These are phyloP conservation scores for Purpureocillium lavendulum DNA, from an alignment of 2,329 filamentous ascomycete species.

Conservation along the genomic window DNA sequence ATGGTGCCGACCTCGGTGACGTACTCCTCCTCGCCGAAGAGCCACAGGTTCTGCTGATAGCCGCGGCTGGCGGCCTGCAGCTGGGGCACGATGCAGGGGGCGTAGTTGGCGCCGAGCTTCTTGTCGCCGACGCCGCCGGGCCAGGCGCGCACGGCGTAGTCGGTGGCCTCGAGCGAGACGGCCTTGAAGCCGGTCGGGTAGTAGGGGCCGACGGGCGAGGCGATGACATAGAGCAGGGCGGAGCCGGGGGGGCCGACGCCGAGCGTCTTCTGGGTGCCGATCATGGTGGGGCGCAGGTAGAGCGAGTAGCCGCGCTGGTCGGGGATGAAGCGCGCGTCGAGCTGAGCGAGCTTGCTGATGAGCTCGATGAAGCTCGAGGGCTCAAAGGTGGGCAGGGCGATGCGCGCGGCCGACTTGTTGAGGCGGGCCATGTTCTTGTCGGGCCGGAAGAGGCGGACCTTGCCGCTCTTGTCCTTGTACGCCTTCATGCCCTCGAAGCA, in stretches of 20 bases:
- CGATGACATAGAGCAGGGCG: slow-evolving; percentile 89
- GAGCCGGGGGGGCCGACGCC: slow-evolving; percentile 89
- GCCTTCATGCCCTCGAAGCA: slow-evolving; percentile 99
- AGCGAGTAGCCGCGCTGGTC: slow-evolving; percentile 81
- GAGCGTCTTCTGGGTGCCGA: slow-evolving; percentile 90
- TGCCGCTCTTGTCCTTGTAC: slow-evolving; percentile 77
- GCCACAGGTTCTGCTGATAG: slow-evolving; percentile 97
- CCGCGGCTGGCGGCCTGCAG: slow-evolving; percentile 82
- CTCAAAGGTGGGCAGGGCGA: slow-evolving; percentile 85
- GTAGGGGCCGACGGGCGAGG: slow-evolving; percentile 93
- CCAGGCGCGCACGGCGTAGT: slow-evolving; percentile 96
- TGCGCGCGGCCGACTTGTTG: slow-evolving; percentile 85
- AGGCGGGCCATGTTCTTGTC: slow-evolving; percentile 94
- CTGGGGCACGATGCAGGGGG: slow-evolving; percentile 97
- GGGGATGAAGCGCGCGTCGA: slow-evolving; percentile 88
- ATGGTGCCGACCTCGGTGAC: slow-evolving; percentile 98
- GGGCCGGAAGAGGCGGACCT: slow-evolving; percentile 83
- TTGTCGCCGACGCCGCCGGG: slow-evolving; percentile 95
- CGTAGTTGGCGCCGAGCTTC: slow-evolving; percentile 98
- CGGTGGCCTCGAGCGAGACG: slow-evolving; percentile 86
- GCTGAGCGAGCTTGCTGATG: slow-evolving; percentile 68
- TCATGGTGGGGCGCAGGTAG: slow-evolving; percentile 93
- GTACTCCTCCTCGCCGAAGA: slow-evolving; percentile 92
- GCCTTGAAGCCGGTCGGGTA: slow-evolving; percentile 99
- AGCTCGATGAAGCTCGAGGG: slow-evolving; percentile 66